Conservation (phyloP, 2,329 filamentous ascomycete genomes). For the Lecanoromycetidae sp. region DNA sequence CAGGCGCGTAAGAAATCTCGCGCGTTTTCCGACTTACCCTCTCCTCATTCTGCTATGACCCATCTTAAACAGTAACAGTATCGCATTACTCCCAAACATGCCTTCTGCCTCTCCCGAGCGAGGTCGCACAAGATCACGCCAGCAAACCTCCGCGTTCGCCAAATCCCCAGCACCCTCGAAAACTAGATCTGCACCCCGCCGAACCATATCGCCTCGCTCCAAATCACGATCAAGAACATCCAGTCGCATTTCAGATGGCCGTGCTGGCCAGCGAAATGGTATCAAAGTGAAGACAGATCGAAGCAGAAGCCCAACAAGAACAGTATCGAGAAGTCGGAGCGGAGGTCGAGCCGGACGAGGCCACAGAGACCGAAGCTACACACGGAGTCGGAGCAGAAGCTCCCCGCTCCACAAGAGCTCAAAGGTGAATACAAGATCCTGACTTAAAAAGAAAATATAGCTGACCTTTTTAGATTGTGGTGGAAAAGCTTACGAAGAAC, state of each 20-base stretch:
- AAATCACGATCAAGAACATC: slow-evolving; percentile 23
- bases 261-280: slow-evolving; percentile 21
- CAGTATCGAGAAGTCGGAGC: slow-evolving; percentile 25
- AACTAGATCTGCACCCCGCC: slow-evolving; percentile 23
- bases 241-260: slow-evolving; percentile 23
- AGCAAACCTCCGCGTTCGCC: slow-evolving; percentile 14
- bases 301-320: slow-evolving; percentile 24
- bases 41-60: too few species aligned
- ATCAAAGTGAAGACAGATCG: slow-evolving; percentile 23
- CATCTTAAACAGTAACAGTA: not conserved
- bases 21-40: too few species aligned
- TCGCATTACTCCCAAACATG: slow-evolving; percentile 4
- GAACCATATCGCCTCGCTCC: slow-evolving; percentile 28
- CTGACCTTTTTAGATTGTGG: slow-evolving; percentile 56
- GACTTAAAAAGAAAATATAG: not conserved
- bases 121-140: slow-evolving; percentile 23
- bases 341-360: slow-evolving; percentile 30
- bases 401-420: slow-evolving; percentile 18
- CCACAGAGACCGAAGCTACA: slow-evolving; percentile 30
- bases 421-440: slow-evolving; percentile 17
- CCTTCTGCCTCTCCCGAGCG: slow-evolving; percentile 20
- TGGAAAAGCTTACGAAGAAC: slow-evolving; percentile 92
- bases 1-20: too few species aligned
- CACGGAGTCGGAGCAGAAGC: slow-evolving; percentile 24
- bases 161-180: slow-evolving; percentile 18